Percentiles rank a stretch among this genome's conserved stretches.
phyloP scores from a whole-genome alignment of 1,284 basidiomycete species.

The Naganishia cerealis region DNA sequence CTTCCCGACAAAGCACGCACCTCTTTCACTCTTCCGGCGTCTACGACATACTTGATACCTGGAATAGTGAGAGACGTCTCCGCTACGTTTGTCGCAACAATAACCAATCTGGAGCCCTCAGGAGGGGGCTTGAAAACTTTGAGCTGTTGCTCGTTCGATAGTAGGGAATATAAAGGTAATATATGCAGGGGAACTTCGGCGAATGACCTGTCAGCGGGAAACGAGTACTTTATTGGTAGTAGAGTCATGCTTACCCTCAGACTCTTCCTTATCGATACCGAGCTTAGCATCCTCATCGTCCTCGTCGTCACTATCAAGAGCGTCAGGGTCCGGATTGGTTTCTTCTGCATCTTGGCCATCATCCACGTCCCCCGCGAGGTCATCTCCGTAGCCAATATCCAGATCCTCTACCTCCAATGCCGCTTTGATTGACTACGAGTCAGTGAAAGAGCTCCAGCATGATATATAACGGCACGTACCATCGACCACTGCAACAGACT shows the following conservation, averaged over 20 bases:
- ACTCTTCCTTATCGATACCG: conserved; percentile 50
- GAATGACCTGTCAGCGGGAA: conserved; percentile 20
- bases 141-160: conserved; percentile 73
- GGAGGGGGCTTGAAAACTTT: conserved; percentile 69
- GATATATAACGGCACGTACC: conserved; percentile 44
- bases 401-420: conserved; percentile 54
- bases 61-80: conserved; percentile 78
- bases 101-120: conserved; percentile 64
- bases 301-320: conserved; percentile 55
- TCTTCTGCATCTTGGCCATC: conserved; percentile 50
- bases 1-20: conserved; percentile 53
- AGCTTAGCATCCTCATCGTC: conserved; percentile 51
- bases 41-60: conserved; percentile 72
- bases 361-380: conserved; percentile 57
- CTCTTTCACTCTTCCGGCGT: conserved; percentile 79
- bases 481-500: conserved; percentile 37
- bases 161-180: conserved; percentile 70
- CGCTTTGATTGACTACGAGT: conserved; percentile 32
- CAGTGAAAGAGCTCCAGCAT: conserved; percentile 59
- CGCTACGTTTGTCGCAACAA: conserved; percentile 74
- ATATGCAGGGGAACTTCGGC: conserved; percentile 66
- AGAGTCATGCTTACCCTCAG: conserved; percentile 48
- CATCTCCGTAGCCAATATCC: conserved; percentile 52
- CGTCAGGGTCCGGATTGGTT: conserved; percentile 49
- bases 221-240: not conserved